A percentile compares a stretch with the other conserved stretches of the same genome.
phyloP scores from a whole-genome alignment of 2,329 filamentous ascomycete genomes.

The Pseudogymnoascus sp. region DNA sequence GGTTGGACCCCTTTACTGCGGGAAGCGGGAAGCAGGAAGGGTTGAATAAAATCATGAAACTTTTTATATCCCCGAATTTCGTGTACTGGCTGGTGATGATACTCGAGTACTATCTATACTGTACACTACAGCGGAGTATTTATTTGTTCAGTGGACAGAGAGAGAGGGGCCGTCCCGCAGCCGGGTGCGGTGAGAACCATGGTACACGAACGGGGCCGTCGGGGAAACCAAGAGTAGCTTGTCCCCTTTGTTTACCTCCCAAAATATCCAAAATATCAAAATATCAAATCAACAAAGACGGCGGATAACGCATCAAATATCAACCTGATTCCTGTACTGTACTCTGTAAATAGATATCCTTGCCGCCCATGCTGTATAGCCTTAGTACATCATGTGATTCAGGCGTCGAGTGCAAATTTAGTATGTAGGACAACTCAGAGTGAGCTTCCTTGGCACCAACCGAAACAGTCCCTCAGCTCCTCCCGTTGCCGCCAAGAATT shows the following conservation, averaged over 20 bases:
- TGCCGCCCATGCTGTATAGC: background rate
- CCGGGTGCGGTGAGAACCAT: background rate
- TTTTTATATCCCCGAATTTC: background rate
- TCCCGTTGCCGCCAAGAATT: slow-evolving; percentile 3
- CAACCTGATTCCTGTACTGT: background rate
- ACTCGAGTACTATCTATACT: background rate
- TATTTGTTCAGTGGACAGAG: background rate
- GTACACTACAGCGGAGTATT: background rate
- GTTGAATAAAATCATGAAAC: slow-evolving; percentile 3
- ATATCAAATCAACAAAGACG: background rate
- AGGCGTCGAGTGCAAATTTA: background rate
- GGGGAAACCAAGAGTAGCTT: background rate
- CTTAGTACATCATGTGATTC: slow-evolving; percentile 1
- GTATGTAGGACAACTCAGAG: slow-evolving; percentile 2
- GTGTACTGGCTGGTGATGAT: background rate
- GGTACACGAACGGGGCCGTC: background rate
- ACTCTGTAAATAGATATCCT: background rate
- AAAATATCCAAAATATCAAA: no score
- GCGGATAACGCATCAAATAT: background rate
- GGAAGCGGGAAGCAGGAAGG: no score
- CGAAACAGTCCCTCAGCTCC: slow-evolving; percentile 4
- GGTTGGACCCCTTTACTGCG: slow-evolving; percentile 2
- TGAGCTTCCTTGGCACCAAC: slow-evolving; percentile 1
- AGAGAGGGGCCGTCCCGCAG: background rate
- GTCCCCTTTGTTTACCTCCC: background rate